phyloP scores from a whole-genome alignment of 371 early-diverging fungal species.

The Haplosporangium sp. region DNA sequence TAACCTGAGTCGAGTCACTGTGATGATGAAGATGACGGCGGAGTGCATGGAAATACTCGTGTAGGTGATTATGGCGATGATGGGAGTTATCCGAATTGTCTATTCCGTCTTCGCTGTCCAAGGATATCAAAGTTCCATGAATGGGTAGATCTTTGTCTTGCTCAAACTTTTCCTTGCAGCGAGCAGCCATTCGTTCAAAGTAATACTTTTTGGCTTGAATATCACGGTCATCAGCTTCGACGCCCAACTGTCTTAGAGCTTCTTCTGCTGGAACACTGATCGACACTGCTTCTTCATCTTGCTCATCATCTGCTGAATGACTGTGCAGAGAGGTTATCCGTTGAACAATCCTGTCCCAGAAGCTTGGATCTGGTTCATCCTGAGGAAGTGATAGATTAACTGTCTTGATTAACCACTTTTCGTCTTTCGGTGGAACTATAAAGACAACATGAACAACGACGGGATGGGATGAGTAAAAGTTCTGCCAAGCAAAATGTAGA shows the following conservation, averaged over 20 bases:
- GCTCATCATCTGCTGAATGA: neutral
- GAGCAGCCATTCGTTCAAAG: constrained; percentile 46
- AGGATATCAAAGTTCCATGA: neutral
- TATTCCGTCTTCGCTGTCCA: constrained; percentile 1
- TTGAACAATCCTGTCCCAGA: constrained; percentile 42
- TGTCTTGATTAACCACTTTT: constrained; percentile 46
- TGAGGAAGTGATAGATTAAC: constrained; percentile 29
- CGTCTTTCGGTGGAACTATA: constrained; percentile 41
- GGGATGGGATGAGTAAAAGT: neutral
- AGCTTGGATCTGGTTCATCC: constrained; percentile 24
- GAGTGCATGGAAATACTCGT: constrained; percentile 11
- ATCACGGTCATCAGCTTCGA: constrained; percentile 19
- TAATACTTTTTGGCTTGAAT: constrained; percentile 40
- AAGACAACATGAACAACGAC: neutral
- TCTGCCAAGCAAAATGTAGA: neutral
- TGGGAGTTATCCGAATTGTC: neutral
- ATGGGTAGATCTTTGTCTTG: constrained; percentile 14
- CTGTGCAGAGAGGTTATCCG: constrained; percentile 16
- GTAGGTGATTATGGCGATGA: constrained; percentile 10
- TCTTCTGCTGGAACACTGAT: constrained; percentile 42
- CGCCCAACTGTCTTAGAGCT: constrained; percentile 37
- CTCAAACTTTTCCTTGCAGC: constrained; percentile 53
- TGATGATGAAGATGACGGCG: constrained; percentile 9
- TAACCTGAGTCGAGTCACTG: neutral
- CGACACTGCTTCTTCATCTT: constrained; percentile 17